Evolutionary conservation across 441 rosid genomes (phyloP).

Genomic region (Syzygium syzygioides): DNA sequence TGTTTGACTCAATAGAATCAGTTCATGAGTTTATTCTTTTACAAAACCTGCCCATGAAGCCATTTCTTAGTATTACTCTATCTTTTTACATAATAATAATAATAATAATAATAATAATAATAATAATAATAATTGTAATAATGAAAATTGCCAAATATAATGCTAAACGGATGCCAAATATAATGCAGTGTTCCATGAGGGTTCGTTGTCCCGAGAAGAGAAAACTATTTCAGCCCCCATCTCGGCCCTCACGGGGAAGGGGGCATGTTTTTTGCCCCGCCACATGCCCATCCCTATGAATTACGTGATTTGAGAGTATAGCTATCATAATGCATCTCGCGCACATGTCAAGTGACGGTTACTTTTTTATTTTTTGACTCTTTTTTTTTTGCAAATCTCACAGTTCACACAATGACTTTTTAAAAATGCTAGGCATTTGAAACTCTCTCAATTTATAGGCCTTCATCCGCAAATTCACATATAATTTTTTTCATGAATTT

Average conservation of each 20-base stretch:
- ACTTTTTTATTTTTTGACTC: not conserved
- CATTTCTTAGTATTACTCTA: accelerated
- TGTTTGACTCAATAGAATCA: not conserved
- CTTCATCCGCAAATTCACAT: not conserved
- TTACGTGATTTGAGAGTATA: not conserved
- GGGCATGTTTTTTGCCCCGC: not conserved
- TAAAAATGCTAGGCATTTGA: not conserved
- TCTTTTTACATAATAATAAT: not conserved
- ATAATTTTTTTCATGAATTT: not conserved
- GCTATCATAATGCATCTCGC: no score
- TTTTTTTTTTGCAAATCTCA: not conserved
- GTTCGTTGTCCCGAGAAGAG: not conserved
- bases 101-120: not conserved
- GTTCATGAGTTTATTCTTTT: not conserved
- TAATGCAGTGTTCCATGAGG: accelerated
- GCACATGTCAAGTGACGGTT: no score
- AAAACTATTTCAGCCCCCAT: not conserved
- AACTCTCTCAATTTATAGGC: not conserved
- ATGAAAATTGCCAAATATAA: not conserved
- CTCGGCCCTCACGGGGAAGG: not conserved
- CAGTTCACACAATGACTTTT: accelerated
- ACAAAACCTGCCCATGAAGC: not conserved
- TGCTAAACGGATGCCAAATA: accelerated
- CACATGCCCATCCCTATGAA: not conserved
- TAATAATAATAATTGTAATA: no score